A percentile compares a stretch with the other conserved stretches of the same genome.
These are phyloP conservation scores for Talaromyces rugulosus DNA, from an alignment of 2,329 filamentous ascomycete species.

Conservation along the genomic window DNA sequence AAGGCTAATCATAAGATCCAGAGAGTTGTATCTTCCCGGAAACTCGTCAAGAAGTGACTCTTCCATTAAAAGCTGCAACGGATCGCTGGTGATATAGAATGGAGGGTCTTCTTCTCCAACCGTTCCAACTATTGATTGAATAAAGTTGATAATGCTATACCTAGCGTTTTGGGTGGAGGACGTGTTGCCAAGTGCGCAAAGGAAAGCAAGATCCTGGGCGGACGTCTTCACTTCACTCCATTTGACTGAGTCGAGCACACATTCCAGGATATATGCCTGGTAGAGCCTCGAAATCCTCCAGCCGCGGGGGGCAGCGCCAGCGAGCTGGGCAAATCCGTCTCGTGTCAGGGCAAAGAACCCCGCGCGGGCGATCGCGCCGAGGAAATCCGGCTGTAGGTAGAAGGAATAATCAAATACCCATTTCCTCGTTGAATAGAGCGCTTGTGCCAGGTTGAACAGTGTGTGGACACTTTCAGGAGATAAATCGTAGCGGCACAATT, in stretches of 20 bases:
- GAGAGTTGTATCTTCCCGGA: neutral
- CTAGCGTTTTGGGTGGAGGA: neutral
- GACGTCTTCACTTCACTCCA: neutral
- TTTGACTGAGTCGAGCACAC: neutral
- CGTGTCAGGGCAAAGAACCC: neutral
- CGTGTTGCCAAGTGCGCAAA: neutral
- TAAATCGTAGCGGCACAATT: neutral
- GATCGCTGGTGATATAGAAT: neutral
- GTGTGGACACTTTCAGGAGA: neutral
- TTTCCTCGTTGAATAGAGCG: neutral
- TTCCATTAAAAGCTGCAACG: neutral
- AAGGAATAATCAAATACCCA: neutral
- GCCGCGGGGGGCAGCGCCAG: neutral
- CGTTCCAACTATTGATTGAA: neutral
- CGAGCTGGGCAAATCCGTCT: neutral
- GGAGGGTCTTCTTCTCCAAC: neutral
- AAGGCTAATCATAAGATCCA: constrained; percentile 1
- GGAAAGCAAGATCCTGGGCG: neutral
- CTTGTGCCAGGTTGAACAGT: neutral
- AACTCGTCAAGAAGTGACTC: neutral
- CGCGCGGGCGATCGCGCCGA: neutral
- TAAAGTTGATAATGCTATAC: neutral
- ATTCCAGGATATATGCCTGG: neutral
- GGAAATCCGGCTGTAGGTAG: neutral
- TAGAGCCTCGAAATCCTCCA: neutral